phyloP scores from a whole-genome alignment of 2,329 filamentous ascomycete species.

The Venturia effusa region DNA sequence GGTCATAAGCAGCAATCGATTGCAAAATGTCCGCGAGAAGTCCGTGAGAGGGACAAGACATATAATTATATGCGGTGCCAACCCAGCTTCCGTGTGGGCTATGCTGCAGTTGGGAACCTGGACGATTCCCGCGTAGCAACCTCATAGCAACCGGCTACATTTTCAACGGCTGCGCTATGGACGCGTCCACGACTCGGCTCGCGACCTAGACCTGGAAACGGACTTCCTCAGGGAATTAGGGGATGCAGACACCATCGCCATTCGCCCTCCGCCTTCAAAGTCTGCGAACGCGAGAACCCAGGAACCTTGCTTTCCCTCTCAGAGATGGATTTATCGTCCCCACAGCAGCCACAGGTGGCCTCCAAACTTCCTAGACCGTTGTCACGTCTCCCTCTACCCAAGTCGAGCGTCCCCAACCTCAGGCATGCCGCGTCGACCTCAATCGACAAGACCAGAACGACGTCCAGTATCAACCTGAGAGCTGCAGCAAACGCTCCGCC shows the following conservation, averaged over 20 bases:
- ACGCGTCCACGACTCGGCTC: background rate
- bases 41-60: no score
- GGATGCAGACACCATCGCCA: background rate
- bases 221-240: background rate
- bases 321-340: background rate
- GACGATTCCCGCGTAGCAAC: background rate
- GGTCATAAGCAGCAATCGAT: background rate
- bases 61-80: background rate
- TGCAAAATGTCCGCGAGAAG: background rate
- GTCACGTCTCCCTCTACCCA: constrained; percentile 11
- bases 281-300: background rate
- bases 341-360: background rate
- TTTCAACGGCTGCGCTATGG: background rate
- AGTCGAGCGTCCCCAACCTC: constrained; percentile 9
- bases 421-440: constrained; percentile 1
- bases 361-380: constrained; percentile 7
- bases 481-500: background rate
- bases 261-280: background rate
- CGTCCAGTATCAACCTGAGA: background rate
- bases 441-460: background rate
- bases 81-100: background rate
- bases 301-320: background rate
- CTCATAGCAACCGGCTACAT: background rate
- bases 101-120: background rate
- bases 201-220: background rate